phyloP scores from a whole-genome alignment of 2,329 filamentous ascomycete species.

The Berkeleyomyces basicola region DNA sequence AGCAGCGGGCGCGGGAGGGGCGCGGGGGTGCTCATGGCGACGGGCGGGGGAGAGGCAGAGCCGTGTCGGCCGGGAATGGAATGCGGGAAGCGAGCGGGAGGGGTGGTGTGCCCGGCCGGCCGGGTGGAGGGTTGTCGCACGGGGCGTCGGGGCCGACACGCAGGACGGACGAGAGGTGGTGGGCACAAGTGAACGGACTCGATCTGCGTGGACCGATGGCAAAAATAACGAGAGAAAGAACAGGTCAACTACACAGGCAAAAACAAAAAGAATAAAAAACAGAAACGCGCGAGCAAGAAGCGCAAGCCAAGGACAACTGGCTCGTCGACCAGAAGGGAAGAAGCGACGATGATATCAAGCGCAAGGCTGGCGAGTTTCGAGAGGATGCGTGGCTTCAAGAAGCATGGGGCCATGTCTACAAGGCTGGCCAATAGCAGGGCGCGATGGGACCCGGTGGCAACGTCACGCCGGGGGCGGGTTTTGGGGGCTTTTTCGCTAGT shows the following conservation, averaged over 20 bases:
- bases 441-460: not conserved
- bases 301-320: not conserved
- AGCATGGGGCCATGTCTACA: not conserved
- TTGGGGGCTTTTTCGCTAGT: not conserved
- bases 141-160: too few relatives aligned
- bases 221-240: too few relatives aligned
- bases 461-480: not conserved
- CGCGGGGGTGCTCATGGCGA: not conserved
- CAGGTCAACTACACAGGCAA: too few relatives aligned
- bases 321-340: not conserved
- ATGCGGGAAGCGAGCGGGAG: too few relatives aligned
- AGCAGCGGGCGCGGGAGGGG: not conserved
- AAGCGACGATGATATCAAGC: not conserved
- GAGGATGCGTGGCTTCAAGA: slow-evolving; percentile 6
- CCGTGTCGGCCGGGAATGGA: not conserved
- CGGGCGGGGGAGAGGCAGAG: not conserved
- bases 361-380: slow-evolving; percentile 1
- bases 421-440: slow-evolving; percentile 4
- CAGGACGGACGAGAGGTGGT: too few relatives aligned
- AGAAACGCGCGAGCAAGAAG: not conserved
- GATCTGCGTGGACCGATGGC: too few relatives aligned
- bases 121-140: too few relatives aligned
- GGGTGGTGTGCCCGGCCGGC: too few relatives aligned
- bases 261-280: not conserved
- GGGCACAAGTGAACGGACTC: too few relatives aligned